Evolutionary conservation across 2,329 filamentous ascomycete species (phyloP).

Genomic region (Furcasterigmium furcatum): DNA sequence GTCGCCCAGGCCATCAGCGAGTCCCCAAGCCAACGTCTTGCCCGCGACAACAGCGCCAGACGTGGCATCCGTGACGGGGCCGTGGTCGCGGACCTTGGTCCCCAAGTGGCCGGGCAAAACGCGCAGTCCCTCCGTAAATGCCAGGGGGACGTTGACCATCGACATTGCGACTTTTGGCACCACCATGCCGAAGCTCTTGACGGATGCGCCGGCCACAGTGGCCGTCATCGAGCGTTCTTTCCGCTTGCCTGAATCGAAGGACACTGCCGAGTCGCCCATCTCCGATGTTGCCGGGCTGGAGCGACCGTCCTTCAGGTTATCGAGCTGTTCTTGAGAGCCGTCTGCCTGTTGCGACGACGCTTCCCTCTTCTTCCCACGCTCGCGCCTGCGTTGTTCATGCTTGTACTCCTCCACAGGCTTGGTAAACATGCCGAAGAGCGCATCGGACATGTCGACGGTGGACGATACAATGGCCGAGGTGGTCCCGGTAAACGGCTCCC

Average conservation of each 20-base stretch:
- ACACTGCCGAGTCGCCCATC: not conserved
- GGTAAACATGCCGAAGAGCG: conserved; percentile 8
- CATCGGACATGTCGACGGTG: conserved; percentile 6
- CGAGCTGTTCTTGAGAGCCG: too few species aligned
- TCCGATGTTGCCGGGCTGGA: not conserved
- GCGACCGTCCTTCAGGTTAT: not conserved
- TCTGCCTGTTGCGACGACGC: too few species aligned
- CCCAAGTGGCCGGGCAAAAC: conserved; percentile 48
- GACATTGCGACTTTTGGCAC: conserved; percentile 32
- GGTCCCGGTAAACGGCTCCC: conserved; percentile 22
- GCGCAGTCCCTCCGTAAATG: conserved; percentile 47
- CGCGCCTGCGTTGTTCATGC: conserved; percentile 1
- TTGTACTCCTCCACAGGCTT: conserved; percentile 7
- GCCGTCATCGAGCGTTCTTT: not conserved
- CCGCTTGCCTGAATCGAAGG: not conserved
- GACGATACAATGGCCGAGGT: conserved; percentile 12
- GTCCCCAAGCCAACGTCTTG: conserved; percentile 37
- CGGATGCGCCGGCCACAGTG: conserved; percentile 7
- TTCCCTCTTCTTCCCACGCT: not conserved
- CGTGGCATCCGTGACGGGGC: conserved; percentile 38
- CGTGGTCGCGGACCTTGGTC: conserved; percentile 33
- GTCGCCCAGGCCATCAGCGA: conserved; percentile 40
- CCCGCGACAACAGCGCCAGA: conserved; percentile 38
- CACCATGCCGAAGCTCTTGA: conserved; percentile 4
- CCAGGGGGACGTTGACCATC: conserved; percentile 40